These are phyloP conservation scores for Rutstroemia sp. DNA, from an alignment of 2,329 filamentous ascomycete species.

Conservation along the genomic window DNA sequence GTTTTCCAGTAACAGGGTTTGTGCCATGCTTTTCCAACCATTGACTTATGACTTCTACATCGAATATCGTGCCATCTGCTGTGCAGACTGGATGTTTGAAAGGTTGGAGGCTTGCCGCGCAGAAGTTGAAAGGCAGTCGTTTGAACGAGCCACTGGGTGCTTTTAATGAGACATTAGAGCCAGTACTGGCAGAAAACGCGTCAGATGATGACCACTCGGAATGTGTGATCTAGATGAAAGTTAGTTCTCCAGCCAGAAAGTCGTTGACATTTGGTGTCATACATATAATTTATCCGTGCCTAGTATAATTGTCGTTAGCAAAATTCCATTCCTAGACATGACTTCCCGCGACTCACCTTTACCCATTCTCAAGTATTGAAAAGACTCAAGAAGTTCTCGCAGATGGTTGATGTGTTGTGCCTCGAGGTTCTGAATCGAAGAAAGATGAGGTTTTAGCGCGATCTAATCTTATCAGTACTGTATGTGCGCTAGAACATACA, in stretches of 20 bases:
- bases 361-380: conserved; percentile 18
- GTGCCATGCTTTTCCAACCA: conserved; percentile 94
- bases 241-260: conserved; percentile 3
- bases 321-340: not conserved
- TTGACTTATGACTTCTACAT: conserved; percentile 85
- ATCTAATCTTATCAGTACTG: not conserved
- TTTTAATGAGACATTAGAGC: conserved; percentile 58
- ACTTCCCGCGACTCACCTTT: conserved; percentile 21
- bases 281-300: conserved; percentile 46
- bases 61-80: conserved; percentile 78
- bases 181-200: conserved; percentile 74
- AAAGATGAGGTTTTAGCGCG: not conserved
- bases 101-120: conserved; percentile 89
- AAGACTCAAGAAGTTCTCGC: not conserved
- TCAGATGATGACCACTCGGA: conserved; percentile 94
- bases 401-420: not conserved
- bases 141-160: conserved; percentile 61
- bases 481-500: no score
- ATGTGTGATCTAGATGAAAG: conserved; percentile 68
- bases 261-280: conserved; percentile 10
- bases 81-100: conserved; percentile 95
- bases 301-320: not conserved
- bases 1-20: conserved; percentile 79
- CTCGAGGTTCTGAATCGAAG: not conserved
- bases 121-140: conserved; percentile 95